Evolutionary conservation across 495 filamentous ascomycete species (phyloP).

Genomic region (Penicillium turbatum): DNA sequence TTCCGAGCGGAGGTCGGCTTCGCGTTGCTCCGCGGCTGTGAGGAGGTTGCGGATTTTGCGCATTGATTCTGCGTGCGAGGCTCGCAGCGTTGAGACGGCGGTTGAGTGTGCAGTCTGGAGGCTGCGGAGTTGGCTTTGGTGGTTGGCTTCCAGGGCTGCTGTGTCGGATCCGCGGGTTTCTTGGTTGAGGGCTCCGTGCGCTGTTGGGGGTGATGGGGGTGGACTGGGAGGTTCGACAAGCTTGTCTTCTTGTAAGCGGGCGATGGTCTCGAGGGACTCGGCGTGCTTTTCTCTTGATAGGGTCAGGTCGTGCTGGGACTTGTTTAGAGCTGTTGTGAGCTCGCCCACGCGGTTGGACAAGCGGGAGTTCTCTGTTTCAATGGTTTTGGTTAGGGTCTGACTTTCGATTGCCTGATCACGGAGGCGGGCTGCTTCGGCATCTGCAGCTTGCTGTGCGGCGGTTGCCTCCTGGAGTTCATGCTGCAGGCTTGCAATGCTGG

Average conservation of each 20-base stretch:
- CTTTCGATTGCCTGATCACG: conserved; percentile 41
- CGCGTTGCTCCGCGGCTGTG: conserved; percentile 40
- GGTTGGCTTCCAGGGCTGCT: conserved; percentile 31
- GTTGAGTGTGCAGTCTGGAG: conserved; percentile 38
- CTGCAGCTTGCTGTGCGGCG: conserved; percentile 28
- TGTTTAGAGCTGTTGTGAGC: conserved; percentile 32
- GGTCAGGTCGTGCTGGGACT: conserved; percentile 32
- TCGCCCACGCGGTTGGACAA: conserved; percentile 34
- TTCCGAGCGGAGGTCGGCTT: conserved; percentile 38
- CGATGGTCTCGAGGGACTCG: conserved; percentile 62
- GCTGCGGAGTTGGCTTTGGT: conserved; percentile 38
- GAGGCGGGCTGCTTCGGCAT: conserved; percentile 32
- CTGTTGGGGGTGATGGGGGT: conserved; percentile 24
- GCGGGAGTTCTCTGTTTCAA: conserved; percentile 45
- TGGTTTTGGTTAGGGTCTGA: conserved; percentile 40
- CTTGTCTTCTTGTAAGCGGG: conserved; percentile 84
- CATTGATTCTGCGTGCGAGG: conserved; percentile 42
- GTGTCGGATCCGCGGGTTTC: conserved; percentile 8
- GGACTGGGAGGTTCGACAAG: conserved; percentile 31
- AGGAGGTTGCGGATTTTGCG: conserved; percentile 39
- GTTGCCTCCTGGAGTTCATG: conserved; percentile 27
- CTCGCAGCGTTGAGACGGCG: conserved; percentile 36
- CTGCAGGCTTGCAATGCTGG: conserved; percentile 29
- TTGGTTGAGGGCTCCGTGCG: conserved; percentile 8
- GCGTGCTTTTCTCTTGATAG: conserved; percentile 36